These are phyloP conservation scores for Dissophora globulifera DNA, from an alignment of 192 early-diverging fungal species.

Conservation along the genomic window DNA sequence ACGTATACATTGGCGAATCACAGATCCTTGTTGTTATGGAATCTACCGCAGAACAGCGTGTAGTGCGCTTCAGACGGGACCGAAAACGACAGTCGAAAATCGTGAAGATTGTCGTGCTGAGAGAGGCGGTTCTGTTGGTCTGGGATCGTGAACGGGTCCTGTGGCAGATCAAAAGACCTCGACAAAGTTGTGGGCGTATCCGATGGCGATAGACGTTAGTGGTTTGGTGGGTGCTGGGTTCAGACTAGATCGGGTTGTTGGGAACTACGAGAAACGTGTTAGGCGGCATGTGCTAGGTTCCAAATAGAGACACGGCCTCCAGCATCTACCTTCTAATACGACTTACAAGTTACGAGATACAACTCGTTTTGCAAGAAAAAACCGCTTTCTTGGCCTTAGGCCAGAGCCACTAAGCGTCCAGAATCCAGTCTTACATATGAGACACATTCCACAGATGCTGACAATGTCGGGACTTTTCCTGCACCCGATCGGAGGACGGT, in stretches of 20 bases:
- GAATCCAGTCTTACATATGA: conserved; percentile 80
- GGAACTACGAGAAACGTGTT: conserved; percentile 1
- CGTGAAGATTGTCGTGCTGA: conserved; percentile 3
- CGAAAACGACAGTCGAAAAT: conserved; percentile 34
- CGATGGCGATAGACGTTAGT: conserved; percentile 65
- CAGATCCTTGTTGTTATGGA: conserved; percentile 68
- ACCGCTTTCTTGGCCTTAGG: no score
- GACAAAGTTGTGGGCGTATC: conserved; percentile 81
- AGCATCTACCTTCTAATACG: conserved; percentile 12
- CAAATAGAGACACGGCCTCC: no score
- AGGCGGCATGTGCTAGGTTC: no score
- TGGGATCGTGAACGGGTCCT: conserved; percentile 22
- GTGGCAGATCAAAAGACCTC: conserved; percentile 61
- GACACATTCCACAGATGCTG: conserved; percentile 38
- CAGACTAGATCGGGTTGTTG: conserved; percentile 29
- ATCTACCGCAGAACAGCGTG: conserved; percentile 80
- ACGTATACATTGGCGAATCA: conserved; percentile 81
- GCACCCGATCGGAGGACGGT: background rate
- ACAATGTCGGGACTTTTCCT: background rate
- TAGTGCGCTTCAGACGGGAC: conserved; percentile 73
- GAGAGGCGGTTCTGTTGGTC: background rate
- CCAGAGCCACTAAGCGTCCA: conserved; percentile 77
- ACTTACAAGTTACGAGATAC: no score
- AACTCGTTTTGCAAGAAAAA: no score
- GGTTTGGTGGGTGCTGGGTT: conserved; percentile 1